These are phyloP conservation scores for Chalciporus chontae DNA, from an alignment of 768 basidiomycete genomes.

Conservation along the genomic window DNA sequence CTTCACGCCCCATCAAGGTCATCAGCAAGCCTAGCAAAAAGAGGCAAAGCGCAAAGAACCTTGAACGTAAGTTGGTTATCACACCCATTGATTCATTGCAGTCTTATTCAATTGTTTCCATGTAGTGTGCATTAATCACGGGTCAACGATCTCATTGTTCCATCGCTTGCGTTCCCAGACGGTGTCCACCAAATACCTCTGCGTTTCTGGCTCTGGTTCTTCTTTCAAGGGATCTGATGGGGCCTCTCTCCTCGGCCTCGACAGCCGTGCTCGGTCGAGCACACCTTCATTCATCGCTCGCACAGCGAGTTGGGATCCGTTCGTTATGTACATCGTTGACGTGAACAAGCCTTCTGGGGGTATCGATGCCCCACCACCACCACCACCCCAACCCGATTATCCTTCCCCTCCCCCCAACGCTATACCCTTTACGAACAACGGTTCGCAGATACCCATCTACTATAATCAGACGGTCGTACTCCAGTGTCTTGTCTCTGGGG, in stretches of 20 bases:
- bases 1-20: conserved; percentile 94
- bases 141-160: conserved; percentile 92
- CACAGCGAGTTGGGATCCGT: conserved; percentile 91
- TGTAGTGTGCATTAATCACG: conserved; percentile 91
- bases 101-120: conserved; percentile 12
- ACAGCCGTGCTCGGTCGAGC: conserved; percentile 63
- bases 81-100: conserved; percentile 7
- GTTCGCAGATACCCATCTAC: conserved; percentile 85
- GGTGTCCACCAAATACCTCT: conserved; percentile 93
- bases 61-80: conserved; percentile 65
- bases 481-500: conserved; percentile 91
- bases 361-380: conserved; percentile 73
- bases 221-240: conserved; percentile 95
- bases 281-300: conserved; percentile 87
- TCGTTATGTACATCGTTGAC: conserved; percentile 97
- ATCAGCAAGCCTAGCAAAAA: conserved; percentile 99
- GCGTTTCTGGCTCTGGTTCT: conserved; percentile 89
- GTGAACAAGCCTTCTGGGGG: conserved; percentile 79
- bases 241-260: conserved; percentile 76
- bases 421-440: conserved; percentile 79
- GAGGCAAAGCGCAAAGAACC: conserved; percentile 88
- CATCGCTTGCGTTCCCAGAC: conserved; percentile 95
- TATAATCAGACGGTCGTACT: conserved; percentile 97
- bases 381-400: conserved; percentile 83
- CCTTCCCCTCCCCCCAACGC: conserved; percentile 91